phyloP scores from a whole-genome alignment of 805 yeast species.

The Candida maltosa region DNA sequence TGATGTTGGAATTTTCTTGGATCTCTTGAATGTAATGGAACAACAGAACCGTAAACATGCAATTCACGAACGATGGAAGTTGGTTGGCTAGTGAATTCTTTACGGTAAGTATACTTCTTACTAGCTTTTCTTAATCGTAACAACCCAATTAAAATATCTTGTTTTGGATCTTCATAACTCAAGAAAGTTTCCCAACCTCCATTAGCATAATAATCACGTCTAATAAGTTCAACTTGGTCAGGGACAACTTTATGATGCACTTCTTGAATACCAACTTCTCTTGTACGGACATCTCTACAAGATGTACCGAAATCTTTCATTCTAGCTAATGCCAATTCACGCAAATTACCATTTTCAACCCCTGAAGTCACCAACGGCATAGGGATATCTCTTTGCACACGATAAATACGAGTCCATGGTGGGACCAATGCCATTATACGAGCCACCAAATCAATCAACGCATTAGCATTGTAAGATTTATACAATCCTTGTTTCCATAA shows the following conservation, averaged over 20 bases:
- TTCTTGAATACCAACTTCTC: conserved; percentile 98
- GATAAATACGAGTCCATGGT: conserved; percentile 98
- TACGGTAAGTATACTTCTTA: conserved; percentile 84
- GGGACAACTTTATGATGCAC: conserved; percentile 96
- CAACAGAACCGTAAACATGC: conserved; percentile 97
- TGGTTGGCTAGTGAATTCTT: conserved; percentile 78
- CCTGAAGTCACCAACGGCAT: conserved; percentile 98
- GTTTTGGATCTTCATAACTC: conserved; percentile 94
- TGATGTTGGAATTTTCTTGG: conserved; percentile 98
- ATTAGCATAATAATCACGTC: conserved; percentile 95
- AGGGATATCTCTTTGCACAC: conserved; percentile 98
- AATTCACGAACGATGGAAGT: conserved; percentile 95
- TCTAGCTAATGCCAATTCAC: conserved; percentile 93
- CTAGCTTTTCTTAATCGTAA: conserved; percentile 85
- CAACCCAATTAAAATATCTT: conserved; percentile 91
- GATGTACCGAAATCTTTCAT: conserved; percentile 97
- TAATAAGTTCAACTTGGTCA: conserved; percentile 91
- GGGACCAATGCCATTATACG: conserved; percentile 94
- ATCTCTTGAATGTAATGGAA: conserved; percentile 92
- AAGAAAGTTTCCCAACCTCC: conserved; percentile 99
- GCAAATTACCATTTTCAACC: conserved; percentile 93
- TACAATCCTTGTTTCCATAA: conserved; percentile 95
- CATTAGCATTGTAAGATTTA: conserved; percentile 92
- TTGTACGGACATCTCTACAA: conserved; percentile 93
- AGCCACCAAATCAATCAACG: conserved; percentile 90